Conservation (phyloP, 352 stramenopile species). For the Pythium sukuiense region DNA sequence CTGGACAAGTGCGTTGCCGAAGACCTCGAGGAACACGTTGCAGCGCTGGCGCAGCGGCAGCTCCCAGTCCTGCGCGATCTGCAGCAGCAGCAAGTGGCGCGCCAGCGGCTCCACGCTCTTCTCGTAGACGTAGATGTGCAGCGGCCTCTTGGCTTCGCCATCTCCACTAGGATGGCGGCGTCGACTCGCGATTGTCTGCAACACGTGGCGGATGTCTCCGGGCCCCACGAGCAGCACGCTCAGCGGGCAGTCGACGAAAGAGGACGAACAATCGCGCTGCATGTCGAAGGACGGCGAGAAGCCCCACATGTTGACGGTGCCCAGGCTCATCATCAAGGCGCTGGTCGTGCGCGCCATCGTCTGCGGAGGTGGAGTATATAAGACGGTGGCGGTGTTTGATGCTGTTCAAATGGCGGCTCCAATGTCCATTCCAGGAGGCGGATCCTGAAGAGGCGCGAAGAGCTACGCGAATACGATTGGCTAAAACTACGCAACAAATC, state of each 20-base stretch:
- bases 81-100: slow-evolving; percentile 87
- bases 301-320: slow-evolving; percentile 86
- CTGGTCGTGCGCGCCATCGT: slow-evolving; percentile 55
- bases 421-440: too few species aligned
- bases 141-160: slow-evolving; percentile 32
- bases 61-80: slow-evolving; percentile 85
- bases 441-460: slow-evolving; percentile 23
- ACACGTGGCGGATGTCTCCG: slow-evolving; percentile 79
- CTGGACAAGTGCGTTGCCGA: slow-evolving; percentile 91
- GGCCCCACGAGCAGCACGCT: slow-evolving; percentile 60
- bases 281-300: slow-evolving; percentile 82
- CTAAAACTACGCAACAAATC: too few species aligned
- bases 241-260: slow-evolving; percentile 32
- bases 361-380: not conserved
- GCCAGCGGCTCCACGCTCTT: slow-evolving; percentile 83
- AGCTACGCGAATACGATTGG: slow-evolving; percentile 11
- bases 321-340: slow-evolving; percentile 72
- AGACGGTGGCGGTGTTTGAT: not conserved
- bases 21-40: slow-evolving; percentile 92
- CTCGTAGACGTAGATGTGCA: slow-evolving; percentile 92
- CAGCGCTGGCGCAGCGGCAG: slow-evolving; percentile 88
- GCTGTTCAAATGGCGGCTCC: not conserved
- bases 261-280: slow-evolving; percentile 16
- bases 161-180: slow-evolving; percentile 33
- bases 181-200: slow-evolving; percentile 54